phyloP scores from a whole-genome alignment of 2,329 filamentous ascomycete genomes.

The Phialophora macrospora region DNA sequence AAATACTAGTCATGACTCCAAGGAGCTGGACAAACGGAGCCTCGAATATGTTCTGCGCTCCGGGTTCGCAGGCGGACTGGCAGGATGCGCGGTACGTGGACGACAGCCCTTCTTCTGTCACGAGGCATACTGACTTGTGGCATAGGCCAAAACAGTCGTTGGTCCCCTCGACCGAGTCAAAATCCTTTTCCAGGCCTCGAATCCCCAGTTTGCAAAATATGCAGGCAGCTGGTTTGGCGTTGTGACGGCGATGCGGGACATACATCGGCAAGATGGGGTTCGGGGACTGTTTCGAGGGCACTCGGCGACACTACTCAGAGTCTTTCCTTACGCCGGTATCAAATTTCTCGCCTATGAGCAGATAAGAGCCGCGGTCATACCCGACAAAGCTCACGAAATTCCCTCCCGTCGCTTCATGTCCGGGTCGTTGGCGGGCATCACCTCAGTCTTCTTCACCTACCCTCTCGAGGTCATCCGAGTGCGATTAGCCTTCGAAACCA shows the following conservation, averaged over 20 bases:
- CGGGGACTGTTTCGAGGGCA: conserved; percentile 88
- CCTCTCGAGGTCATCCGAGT: conserved; percentile 92
- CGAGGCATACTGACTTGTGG: conserved; percentile 23
- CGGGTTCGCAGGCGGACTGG: conserved; percentile 83
- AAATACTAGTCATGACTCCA: conserved; percentile 41
- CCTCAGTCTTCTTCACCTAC: conserved; percentile 95
- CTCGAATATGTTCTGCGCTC: conserved; percentile 83
- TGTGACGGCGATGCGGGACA: conserved; percentile 79
- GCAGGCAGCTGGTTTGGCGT: conserved; percentile 86
- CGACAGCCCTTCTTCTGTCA: conserved; percentile 2
- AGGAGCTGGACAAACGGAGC: conserved; percentile 70
- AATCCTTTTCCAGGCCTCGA: conserved; percentile 96
- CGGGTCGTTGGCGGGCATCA: conserved; percentile 67
- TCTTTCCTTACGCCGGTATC: conserved; percentile 96
- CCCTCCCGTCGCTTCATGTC: conserved; percentile 66
- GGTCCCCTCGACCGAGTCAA: conserved; percentile 97
- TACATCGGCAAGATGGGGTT: conserved; percentile 74
- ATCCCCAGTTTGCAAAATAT: conserved; percentile 92
- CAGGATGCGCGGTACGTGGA: conserved; percentile 82
- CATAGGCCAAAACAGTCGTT: conserved; percentile 89
- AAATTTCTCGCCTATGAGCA: conserved; percentile 99
- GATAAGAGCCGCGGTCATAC: conserved; percentile 79
- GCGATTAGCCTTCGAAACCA: conserved; percentile 92
- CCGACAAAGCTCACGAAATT: conserved; percentile 74
- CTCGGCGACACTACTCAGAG: conserved; percentile 88